Evolutionary conservation across 106 monocot species (phyloP).

Genomic region (Dactylorhiza incarnata): DNA sequence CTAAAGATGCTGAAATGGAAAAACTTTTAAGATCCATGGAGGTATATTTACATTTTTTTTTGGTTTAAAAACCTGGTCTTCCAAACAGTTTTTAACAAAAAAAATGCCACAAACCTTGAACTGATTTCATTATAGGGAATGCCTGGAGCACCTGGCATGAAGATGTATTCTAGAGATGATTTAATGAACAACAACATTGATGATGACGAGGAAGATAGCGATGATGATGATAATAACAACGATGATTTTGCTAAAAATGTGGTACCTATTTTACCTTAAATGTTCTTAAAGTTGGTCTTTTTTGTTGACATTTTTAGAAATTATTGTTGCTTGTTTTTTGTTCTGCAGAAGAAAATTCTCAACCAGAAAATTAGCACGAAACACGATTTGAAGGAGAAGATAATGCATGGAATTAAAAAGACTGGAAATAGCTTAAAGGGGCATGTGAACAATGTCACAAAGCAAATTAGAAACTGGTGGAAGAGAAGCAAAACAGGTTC

Average conservation of each 20-base stretch:
- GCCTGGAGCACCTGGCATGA: slow-evolving; percentile 94
- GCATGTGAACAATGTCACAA: slow-evolving; percentile 32
- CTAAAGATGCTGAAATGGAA: slow-evolving; percentile 97
- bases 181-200: slow-evolving; percentile 75
- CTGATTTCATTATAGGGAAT: slow-evolving; percentile 49
- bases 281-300: not conserved
- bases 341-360: slow-evolving; percentile 49
- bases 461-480: slow-evolving; percentile 65
- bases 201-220: slow-evolving; percentile 48
- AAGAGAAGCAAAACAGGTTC: slow-evolving; percentile 24
- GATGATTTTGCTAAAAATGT: slow-evolving; percentile 64
- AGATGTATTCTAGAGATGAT: slow-evolving; percentile 95
- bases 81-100: not conserved
- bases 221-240: slow-evolving; percentile 40
- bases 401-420: slow-evolving; percentile 31
- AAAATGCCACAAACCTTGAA: not conserved
- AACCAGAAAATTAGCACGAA: slow-evolving; percentile 42
- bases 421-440: slow-evolving; percentile 27
- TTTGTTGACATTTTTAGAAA: not conserved
- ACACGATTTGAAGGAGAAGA: slow-evolving; percentile 53
- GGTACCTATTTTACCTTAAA: slow-evolving; percentile 24
- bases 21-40: slow-evolving; percentile 90
- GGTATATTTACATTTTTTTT: slow-evolving; percentile 26
- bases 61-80: not conserved
- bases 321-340: not conserved